Evolutionary conservation across 225 moss, liverwort and hornwort genomes (phyloP).

Genomic region (Polytrichum commune): DNA sequence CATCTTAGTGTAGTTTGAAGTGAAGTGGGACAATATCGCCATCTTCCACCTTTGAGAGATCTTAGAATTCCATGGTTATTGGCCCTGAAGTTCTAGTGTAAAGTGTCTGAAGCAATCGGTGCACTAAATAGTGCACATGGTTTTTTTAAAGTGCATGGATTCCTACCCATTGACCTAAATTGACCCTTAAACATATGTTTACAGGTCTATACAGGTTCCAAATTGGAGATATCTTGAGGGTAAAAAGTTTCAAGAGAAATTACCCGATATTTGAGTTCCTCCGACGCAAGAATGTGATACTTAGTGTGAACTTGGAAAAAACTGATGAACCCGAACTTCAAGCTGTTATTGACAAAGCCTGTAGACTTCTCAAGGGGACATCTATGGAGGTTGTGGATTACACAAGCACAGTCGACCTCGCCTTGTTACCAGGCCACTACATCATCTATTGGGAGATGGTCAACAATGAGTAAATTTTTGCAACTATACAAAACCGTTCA

Average conservation of each 20-base stretch:
- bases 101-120: no score
- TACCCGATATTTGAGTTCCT: conserved; percentile 55
- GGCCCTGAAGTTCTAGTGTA: no score
- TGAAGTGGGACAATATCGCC: no score
- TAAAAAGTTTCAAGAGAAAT: no score
- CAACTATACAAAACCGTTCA: no score
- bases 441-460: conserved; percentile 78
- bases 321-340: conserved; percentile 76
- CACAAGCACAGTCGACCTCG: no score
- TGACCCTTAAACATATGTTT: no score
- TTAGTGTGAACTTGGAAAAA: conserved; percentile 63
- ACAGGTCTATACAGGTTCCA: conserved; percentile 78
- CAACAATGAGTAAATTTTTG: conserved; percentile 16
- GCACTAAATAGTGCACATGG: no score
- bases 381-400: conserved; percentile 48
- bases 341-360: conserved; percentile 40
- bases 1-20: no score
- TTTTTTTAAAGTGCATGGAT: background rate
- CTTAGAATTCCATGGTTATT: background rate
- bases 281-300: conserved; percentile 57
- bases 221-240: conserved; percentile 41
- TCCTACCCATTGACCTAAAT: no score
- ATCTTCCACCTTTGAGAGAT: background rate
- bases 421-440: no score
- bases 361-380: conserved; percentile 23